Evolutionary conservation across 2,329 filamentous ascomycete species (phyloP).

Genomic region (Aureobasidium sp.): DNA sequence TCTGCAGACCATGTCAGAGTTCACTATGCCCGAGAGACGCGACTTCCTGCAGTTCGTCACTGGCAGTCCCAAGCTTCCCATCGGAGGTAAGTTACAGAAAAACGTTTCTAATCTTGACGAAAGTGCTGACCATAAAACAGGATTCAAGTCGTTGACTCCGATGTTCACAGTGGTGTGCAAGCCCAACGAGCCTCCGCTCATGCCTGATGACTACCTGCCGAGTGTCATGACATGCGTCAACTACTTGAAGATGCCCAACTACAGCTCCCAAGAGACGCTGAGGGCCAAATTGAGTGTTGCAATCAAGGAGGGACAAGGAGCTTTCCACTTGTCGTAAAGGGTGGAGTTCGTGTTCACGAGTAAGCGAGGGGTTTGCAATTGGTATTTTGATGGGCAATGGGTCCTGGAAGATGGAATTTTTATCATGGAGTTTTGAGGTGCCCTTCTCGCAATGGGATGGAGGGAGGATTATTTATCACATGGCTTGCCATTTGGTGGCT

Average conservation of each 20-base stretch:
- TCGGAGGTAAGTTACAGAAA: slow-evolving; percentile 64
- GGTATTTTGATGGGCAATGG: not conserved
- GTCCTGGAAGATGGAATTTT: not conserved
- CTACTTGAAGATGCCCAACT: slow-evolving; percentile 95
- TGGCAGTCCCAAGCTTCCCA: slow-evolving; percentile 93
- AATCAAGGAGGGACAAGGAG: slow-evolving; percentile 91
- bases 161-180: slow-evolving; percentile 99
- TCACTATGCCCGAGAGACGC: slow-evolving; percentile 64
- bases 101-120: not conserved
- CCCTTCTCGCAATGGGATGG: not conserved
- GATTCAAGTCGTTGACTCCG: slow-evolving; percentile 91
- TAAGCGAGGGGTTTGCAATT: not conserved
- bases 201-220: slow-evolving; percentile 94
- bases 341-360: not conserved
- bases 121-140: slow-evolving; percentile 38
- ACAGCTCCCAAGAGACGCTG: slow-evolving; percentile 69
- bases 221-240: slow-evolving; percentile 99
- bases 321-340: slow-evolving; percentile 68
- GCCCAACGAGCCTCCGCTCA: slow-evolving; percentile 89
- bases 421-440: not conserved
- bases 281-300: slow-evolving; percentile 72
- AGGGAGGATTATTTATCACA: not conserved
- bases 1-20: slow-evolving; percentile 87
- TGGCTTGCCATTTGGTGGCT: not conserved
- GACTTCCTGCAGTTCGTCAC: slow-evolving; percentile 98